A percentile compares a stretch with the other conserved stretches of the same genome.
These are phyloP conservation scores for Cercophora scortea DNA, from an alignment of 495 filamentous ascomycete species.

Conservation along the genomic window DNA sequence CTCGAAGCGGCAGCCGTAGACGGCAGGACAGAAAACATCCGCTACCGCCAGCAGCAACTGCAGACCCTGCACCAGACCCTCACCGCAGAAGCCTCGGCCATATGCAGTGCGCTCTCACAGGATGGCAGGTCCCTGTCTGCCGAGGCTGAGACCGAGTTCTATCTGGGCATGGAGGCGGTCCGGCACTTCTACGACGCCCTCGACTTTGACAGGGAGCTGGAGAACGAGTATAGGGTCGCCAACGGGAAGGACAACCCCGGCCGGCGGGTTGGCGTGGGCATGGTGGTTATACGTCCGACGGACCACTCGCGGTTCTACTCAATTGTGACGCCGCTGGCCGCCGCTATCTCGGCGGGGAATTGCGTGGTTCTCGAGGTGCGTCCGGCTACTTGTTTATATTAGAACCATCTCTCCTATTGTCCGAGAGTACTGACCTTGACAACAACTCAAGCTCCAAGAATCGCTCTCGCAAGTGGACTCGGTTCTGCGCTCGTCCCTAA, in stretches of 20 bases:
- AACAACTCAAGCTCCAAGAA: too few relatives aligned
- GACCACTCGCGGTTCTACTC: slow-evolving; percentile 43
- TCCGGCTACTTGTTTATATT: neutral
- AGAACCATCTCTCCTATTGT: neutral
- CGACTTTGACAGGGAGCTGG: slow-evolving; percentile 29
- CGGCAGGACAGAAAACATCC: slow-evolving; percentile 37
- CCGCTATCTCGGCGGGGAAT: slow-evolving; percentile 45
- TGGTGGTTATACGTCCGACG: slow-evolving; percentile 45
- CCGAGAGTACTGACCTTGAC: neutral
- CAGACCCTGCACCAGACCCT: slow-evolving; percentile 33
- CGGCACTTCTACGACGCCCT: slow-evolving; percentile 35
- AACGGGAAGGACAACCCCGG: slow-evolving; percentile 28
- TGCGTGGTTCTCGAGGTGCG: slow-evolving; percentile 44
- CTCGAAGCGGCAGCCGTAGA: slow-evolving; percentile 37
- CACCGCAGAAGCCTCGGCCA: slow-evolving; percentile 18
- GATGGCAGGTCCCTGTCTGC: slow-evolving; percentile 18
- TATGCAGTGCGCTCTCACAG: slow-evolving; percentile 31
- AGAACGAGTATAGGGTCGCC: slow-evolving; percentile 43
- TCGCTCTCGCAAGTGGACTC: slow-evolving; percentile 20
- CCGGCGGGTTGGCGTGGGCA: slow-evolving; percentile 26
- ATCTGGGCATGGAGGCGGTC: slow-evolving; percentile 33
- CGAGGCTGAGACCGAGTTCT: slow-evolving; percentile 37
- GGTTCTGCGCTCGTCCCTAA: slow-evolving; percentile 33
- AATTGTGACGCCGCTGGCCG: slow-evolving; percentile 35
- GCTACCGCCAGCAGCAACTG: slow-evolving; percentile 40